Percentiles rank a stretch among this genome's conserved stretches.
These are phyloP conservation scores for Mycosarcoma maydis DNA, from an alignment of 1,284 basidiomycete species.

Conservation along the genomic window DNA sequence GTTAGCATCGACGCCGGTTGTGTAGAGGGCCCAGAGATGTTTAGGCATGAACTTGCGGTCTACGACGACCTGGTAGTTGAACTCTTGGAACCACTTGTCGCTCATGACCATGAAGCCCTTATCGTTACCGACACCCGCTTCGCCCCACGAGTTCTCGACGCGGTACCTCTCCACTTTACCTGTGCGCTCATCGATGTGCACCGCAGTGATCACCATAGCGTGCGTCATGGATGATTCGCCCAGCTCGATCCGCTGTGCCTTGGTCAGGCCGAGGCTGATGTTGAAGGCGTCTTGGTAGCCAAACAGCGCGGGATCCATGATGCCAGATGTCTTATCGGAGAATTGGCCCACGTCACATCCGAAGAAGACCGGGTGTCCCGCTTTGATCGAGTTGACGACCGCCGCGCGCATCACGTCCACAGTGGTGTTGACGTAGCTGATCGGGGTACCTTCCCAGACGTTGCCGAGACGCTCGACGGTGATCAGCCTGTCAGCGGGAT, in stretches of 20 bases:
- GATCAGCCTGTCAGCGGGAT: constrained; percentile 83
- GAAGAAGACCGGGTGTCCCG: constrained; percentile 90
- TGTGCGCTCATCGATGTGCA: constrained; percentile 63
- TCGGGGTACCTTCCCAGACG: constrained; percentile 82
- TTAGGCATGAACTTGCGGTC: constrained; percentile 46
- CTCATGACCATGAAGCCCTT: constrained; percentile 89
- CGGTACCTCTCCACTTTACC: constrained; percentile 86
- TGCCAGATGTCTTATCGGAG: constrained; percentile 72
- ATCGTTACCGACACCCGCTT: constrained; percentile 74
- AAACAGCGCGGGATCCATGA: constrained; percentile 86
- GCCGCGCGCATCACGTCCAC: constrained; percentile 81
- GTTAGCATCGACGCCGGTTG: constrained; percentile 38
- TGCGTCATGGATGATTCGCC: constrained; percentile 90
- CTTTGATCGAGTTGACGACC: constrained; percentile 77
- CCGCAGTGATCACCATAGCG: constrained; percentile 71
- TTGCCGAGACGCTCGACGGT: constrained; percentile 92
- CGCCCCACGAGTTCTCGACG: constrained; percentile 94
- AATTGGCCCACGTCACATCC: constrained; percentile 86
- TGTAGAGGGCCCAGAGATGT: constrained; percentile 47
- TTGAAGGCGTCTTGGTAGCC: constrained; percentile 74
- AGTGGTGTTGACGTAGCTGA: constrained; percentile 87
- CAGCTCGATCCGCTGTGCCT: constrained; percentile 83
- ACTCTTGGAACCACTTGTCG: constrained; percentile 85
- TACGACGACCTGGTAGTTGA: constrained; percentile 58
- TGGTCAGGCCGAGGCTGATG: constrained; percentile 74